Evolutionary conservation across 768 basidiomycete species (phyloP).

Genomic region (Lactarius akahatsu): DNA sequence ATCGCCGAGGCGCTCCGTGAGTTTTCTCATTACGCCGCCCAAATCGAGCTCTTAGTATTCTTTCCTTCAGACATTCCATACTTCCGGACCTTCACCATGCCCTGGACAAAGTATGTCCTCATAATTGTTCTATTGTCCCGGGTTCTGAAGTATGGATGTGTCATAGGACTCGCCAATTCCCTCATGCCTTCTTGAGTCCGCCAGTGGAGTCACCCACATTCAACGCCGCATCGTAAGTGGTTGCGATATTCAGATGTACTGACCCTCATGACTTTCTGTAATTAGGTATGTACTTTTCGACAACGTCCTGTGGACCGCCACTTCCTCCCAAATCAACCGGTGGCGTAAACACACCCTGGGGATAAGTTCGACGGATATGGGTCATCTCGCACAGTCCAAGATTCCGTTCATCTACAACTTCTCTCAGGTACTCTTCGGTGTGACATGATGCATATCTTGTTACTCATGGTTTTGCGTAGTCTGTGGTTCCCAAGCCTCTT

Average conservation of each 20-base stretch:
- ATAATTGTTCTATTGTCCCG: not conserved
- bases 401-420: constrained; percentile 68
- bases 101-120: constrained; percentile 51
- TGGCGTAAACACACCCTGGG: constrained; percentile 57
- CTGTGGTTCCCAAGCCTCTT: constrained; percentile 67
- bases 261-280: not conserved
- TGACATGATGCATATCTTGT: not conserved
- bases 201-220: constrained; percentile 63
- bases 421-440: constrained; percentile 42
- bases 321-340: constrained; percentile 61
- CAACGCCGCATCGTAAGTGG: constrained; percentile 54
- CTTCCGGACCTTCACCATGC: constrained; percentile 64
- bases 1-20: constrained; percentile 64
- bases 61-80: constrained; percentile 53
- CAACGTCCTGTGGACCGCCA: constrained; percentile 68
- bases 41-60: constrained; percentile 11
- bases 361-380: constrained; percentile 57
- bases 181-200: constrained; percentile 62
- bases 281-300: constrained; percentile 59
- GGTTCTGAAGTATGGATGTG: constrained; percentile 12
- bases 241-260: not conserved
- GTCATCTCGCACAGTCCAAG: constrained; percentile 56
- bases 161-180: constrained; percentile 54
- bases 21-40: constrained; percentile 27
- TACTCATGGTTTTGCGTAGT: constrained; percentile 32